Percentiles rank a stretch among this genome's conserved stretches.
These are phyloP conservation scores for Eucalyptus marginata DNA, from an alignment of 345 rosid species.

Conservation along the genomic window DNA sequence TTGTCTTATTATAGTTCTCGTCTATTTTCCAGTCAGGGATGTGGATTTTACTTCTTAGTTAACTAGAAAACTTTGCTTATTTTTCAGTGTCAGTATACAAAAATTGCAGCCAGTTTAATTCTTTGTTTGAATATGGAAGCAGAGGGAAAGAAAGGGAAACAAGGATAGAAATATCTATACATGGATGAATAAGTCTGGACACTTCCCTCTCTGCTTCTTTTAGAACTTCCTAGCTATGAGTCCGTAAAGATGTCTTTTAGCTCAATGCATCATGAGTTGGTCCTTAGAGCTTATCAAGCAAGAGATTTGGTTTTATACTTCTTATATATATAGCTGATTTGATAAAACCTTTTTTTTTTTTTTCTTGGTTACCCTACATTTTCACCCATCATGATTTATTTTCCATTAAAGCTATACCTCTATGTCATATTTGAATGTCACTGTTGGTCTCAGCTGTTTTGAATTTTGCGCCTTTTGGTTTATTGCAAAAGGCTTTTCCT, in stretches of 20 bases:
- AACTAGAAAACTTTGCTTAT: background rate
- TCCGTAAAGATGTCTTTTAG: background rate
- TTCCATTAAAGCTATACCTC: background rate
- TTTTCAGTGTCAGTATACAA: background rate
- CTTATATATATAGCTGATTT: background rate
- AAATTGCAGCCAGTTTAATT: background rate
- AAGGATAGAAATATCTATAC: background rate
- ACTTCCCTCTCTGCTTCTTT: background rate
- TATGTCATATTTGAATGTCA: background rate
- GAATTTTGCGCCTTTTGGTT: background rate
- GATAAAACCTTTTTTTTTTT: background rate
- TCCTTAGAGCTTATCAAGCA: background rate
- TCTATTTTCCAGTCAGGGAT: background rate
- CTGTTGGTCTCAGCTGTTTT: background rate
- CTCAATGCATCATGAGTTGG: background rate
- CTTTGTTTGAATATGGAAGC: background rate
- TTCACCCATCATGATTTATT: background rate
- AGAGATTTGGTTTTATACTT: background rate
- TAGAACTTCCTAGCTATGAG: background rate
- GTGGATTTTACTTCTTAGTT: background rate
- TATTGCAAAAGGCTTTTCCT: background rate
- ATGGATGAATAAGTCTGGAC: background rate
- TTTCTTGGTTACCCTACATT: background rate
- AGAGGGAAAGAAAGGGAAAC: background rate
- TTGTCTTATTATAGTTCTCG: background rate